Base-by-base conservation (phyloP, 169 alveolate genomes). In the Hammondia hammondi region DNA sequence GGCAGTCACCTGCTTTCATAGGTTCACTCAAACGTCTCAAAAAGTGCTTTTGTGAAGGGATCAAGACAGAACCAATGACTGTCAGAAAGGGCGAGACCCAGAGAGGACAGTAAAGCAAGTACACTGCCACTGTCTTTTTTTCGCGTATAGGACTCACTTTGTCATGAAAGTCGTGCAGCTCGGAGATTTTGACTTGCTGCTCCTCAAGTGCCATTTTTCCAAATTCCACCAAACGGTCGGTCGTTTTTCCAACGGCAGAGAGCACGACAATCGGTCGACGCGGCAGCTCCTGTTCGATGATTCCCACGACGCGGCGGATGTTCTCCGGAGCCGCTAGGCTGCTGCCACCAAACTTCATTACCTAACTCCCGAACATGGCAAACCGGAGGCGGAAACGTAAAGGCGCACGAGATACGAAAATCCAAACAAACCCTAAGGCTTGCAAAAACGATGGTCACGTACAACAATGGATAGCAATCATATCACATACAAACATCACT, bases 281-380 rank as follows among this genome's bases (percentile, higher is more conserved):
- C 19, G 81, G n/a, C 29, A 61, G 46, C 81, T 35, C 94, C 88
- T 84, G 48, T 84, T 88, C 93, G 37, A 94, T 88, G 17, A 88
- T 94, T 43, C 77, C 70, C 43, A 94, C 92, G 43, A 85, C 88
- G 37, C 95, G 77, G 61, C 45, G 92, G 56, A 94, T 46, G 84
- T 81, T 88, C 73, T 57, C 70, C 29, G 94, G 93, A 12, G 93
- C 77, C 19, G 90, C 94, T 39, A 94, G 89, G 29, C 94, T 89
- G 46, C 94, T 89, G 81, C 96, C 96, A 48, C 96, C 96, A 52
- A 95, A 92, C 85, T 95, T 95, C 96, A 95, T 92, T 72, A 95
- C 94, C 94, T 92, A 71, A 71, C 92, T 5, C 87, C 29, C 12
- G 88, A 9, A 89, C 70, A 71, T n/a, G 73, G 67, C 45, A 9